These are phyloP conservation scores for Piedraia hortae DNA, from an alignment of 2,329 filamentous ascomycete species.

Conservation along the genomic window DNA sequence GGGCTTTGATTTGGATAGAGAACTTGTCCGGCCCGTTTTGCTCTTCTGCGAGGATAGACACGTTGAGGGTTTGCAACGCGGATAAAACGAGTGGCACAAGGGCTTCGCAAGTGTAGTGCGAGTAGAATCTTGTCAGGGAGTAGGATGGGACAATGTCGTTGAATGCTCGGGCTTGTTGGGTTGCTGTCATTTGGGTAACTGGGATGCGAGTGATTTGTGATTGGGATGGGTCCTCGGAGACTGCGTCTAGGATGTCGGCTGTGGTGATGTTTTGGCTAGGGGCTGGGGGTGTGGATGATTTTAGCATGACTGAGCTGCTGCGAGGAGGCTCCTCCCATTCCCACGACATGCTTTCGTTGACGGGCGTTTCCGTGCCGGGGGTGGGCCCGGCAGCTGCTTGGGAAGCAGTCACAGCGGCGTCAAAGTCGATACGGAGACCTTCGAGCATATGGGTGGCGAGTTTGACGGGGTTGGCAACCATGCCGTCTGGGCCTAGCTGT, in stretches of 20 bases:
- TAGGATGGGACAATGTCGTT: constrained; percentile 73
- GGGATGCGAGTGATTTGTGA: constrained; percentile 41
- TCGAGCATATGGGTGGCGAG: constrained; percentile 92
- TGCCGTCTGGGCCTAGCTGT: constrained; percentile 46
- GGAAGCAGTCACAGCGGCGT: constrained; percentile 31
- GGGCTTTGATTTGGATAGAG: constrained; percentile 41
- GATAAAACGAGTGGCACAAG: constrained; percentile 57
- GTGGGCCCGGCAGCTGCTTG: constrained; percentile 59
- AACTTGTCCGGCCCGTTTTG: constrained; percentile 11
- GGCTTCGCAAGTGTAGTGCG: constrained; percentile 43
- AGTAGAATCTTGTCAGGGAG: constrained; percentile 77
- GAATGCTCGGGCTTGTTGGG: constrained; percentile 70
- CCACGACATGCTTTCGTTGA: constrained; percentile 41
- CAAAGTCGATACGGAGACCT: constrained; percentile 68
- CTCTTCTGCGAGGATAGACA: constrained; percentile 31
- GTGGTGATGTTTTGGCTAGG: constrained; percentile 11
- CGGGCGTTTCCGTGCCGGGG: constrained; percentile 42
- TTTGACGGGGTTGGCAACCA: constrained; percentile 47
- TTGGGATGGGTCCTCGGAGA: constrained; percentile 63
- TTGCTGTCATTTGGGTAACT: constrained; percentile 50
- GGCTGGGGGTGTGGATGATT: constrained; percentile 1
- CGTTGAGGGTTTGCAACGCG: constrained; percentile 59
- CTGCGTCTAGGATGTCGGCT: constrained; percentile 25
- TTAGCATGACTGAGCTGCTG: constrained; percentile 10
- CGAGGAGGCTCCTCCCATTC: constrained; percentile 61